Percentiles rank a stretch among this genome's conserved stretches.
Evolutionary conservation across 768 basidiomycete genomes (phyloP).

Genomic region (Podaxis pistillaris): DNA sequence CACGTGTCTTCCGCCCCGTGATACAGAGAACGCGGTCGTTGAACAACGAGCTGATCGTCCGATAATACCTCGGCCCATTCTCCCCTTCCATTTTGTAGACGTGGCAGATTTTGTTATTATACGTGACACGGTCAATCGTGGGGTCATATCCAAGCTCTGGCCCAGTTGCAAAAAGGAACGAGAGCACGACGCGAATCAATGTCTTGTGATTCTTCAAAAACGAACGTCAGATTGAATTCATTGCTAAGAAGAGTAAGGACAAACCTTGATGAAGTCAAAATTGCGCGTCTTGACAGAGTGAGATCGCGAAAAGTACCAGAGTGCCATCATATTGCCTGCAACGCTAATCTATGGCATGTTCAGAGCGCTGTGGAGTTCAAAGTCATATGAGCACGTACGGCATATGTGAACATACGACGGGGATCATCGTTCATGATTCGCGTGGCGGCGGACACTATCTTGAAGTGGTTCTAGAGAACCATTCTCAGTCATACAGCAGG

Average conservation of each 20-base stretch:
- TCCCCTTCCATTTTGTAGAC: not conserved
- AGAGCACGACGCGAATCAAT: constrained; percentile 3
- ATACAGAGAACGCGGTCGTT: constrained; percentile 6
- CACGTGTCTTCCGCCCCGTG: constrained; percentile 15
- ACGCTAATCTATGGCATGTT: not conserved
- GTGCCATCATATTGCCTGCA: not conserved
- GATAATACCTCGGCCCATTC: not conserved
- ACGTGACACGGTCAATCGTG: not conserved
- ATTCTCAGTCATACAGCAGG: not conserved
- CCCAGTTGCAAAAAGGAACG: constrained; percentile 1
- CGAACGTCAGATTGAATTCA: not conserved
- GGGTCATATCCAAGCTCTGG: constrained; percentile 10
- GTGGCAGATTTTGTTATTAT: not conserved
- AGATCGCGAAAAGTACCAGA: constrained; percentile 12
- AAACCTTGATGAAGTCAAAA: not conserved
- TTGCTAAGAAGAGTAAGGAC: not conserved
- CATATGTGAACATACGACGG: not conserved
- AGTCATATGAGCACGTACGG: not conserved
- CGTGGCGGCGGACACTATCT: not conserved
- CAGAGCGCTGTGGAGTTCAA: not conserved
- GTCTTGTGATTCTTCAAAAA: constrained; percentile 1
- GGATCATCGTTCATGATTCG: too few species aligned
- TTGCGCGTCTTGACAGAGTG: not conserved
- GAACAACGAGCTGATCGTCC: not conserved
- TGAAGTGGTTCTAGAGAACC: not conserved